Percentiles rank a stretch among this genome's conserved stretches.
phyloP scores from a whole-genome alignment of 2,329 filamentous ascomycete species.

The Boeremia exigua region DNA sequence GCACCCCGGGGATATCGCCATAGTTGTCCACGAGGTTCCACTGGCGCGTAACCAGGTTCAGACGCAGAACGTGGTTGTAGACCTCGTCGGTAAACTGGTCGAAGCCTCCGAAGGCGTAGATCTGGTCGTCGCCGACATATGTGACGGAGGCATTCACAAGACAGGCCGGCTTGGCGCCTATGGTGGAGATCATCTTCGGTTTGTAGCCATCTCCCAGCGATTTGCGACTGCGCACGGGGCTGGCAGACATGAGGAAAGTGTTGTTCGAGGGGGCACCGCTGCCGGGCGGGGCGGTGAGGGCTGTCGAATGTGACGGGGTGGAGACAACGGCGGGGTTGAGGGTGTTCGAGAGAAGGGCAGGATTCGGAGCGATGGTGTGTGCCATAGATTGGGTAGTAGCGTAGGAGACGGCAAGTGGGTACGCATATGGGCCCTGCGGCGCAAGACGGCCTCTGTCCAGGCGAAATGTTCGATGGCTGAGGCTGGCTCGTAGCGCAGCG shows the following conservation, averaged over 20 bases:
- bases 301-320: slow-evolving; percentile 50
- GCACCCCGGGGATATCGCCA: slow-evolving; percentile 93
- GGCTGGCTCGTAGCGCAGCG: slow-evolving; percentile 17
- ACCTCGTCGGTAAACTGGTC: slow-evolving; percentile 99
- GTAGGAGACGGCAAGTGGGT: slow-evolving; percentile 15
- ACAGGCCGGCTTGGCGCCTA: slow-evolving; percentile 78
- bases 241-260: slow-evolving; percentile 85
- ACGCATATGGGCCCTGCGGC: slow-evolving; percentile 26
- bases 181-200: slow-evolving; percentile 74
- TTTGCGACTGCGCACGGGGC: slow-evolving; percentile 63
- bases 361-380: slow-evolving; percentile 28
- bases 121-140: slow-evolving; percentile 97
- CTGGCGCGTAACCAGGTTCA: slow-evolving; percentile 86
- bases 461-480: slow-evolving; percentile 30
- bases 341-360: slow-evolving; percentile 25
- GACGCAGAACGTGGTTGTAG: slow-evolving; percentile 92
- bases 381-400: slow-evolving; percentile 38
- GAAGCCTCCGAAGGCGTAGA: slow-evolving; percentile 97
- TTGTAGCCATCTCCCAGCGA: slow-evolving; percentile 76
- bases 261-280: slow-evolving; percentile 68
- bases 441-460: slow-evolving; percentile 27
- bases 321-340: slow-evolving; percentile 35
- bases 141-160: slow-evolving; percentile 98
- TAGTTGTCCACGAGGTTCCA: slow-evolving; percentile 99
- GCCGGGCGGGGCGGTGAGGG: slow-evolving; percentile 56